Base-by-base conservation (phyloP, 2,329 filamentous ascomycete species). In the Paradendryphiella salina region DNA sequence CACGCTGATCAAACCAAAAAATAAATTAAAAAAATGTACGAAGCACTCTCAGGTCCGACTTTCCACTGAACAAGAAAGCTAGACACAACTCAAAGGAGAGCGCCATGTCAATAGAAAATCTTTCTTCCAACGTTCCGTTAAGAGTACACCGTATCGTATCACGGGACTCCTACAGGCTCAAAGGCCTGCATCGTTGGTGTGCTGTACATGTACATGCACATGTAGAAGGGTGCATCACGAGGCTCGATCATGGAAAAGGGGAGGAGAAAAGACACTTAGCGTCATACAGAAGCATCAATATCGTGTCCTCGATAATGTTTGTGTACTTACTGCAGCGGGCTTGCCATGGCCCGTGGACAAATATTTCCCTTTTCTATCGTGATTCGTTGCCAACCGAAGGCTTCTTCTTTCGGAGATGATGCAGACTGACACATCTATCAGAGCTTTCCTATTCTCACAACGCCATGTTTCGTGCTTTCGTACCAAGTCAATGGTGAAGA, bases 121-220 rank as follows among this genome's bases (percentile, higher is more conserved):
- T 55, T 56, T 77, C 58, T 77, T 59, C 74, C 75, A 77, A 75
- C 75, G 74, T 75, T 77, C 75, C 75, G 75, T 77, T 77, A 74
- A 73, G 71, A 69, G 66, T 57, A 60, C 66, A 48, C 60, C 71
- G 67, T 61, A 63, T 59, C 21, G 52, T 57, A 46, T 52, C 60
- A 67, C 67, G 63, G 66, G 63, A 70, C 71, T 70, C 71, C 72
- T 75, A 69, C 73, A 73, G 70, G 65, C 66, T 73, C 72, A 66
- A 66, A 70, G 70, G 73, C 64, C 70, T 73, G 69, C 75, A 71
- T 72, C 74, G 74, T 71, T 77, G 75, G 74, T 67, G 36, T 40
- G 63, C 18, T 17, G 42, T 49, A 23, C 48, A 26, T 39, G 15
- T 47, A 23, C n/a, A 10, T 26, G 8, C 8, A 26, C 23, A 26